Conservation (phyloP, 2,329 filamentous ascomycete genomes). For the Juglanconis juglandina region DNA sequence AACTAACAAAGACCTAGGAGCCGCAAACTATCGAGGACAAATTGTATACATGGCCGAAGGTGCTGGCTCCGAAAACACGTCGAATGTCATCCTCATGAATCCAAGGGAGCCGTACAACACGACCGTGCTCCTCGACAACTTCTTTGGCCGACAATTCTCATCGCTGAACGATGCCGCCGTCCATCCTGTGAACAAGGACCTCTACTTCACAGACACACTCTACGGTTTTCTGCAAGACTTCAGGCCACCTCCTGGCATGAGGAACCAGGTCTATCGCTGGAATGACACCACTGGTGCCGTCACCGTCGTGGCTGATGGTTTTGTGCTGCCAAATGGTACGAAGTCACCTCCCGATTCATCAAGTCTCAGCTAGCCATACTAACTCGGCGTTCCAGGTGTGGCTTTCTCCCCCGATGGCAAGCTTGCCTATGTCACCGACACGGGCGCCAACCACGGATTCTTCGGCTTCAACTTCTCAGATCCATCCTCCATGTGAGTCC, state of each 20-base stretch:
- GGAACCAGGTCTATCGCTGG: conserved; percentile 57
- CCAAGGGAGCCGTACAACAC: conserved; percentile 47
- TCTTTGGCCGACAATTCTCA: conserved; percentile 57
- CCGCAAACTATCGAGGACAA: conserved; percentile 46
- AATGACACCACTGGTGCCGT: conserved; percentile 48
- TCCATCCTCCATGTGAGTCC: conserved; percentile 45
- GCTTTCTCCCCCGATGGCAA: conserved; percentile 50
- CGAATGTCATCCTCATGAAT: conserved; percentile 41
- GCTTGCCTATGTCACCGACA: conserved; percentile 52
- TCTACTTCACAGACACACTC: conserved; percentile 63
- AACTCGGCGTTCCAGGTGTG: conserved; percentile 32
- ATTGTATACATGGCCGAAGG: conserved; percentile 49
- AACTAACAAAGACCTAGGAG: conserved; percentile 32
- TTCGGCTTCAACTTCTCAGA: conserved; percentile 38
- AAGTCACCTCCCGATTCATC: not conserved
- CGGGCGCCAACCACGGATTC: conserved; percentile 45
- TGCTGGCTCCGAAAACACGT: conserved; percentile 39
- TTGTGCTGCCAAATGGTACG: conserved; percentile 51
- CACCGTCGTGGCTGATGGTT: conserved; percentile 55
- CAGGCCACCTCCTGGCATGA: conserved; percentile 48
- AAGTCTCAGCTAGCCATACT: not conserved
- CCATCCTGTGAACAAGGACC: conserved; percentile 50
- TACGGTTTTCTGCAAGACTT: conserved; percentile 60
- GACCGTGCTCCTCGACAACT: conserved; percentile 55
- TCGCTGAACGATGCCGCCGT: conserved; percentile 57